phyloP scores from a whole-genome alignment of 2,329 filamentous ascomycete species.

The Colletotrichum truncatum region DNA sequence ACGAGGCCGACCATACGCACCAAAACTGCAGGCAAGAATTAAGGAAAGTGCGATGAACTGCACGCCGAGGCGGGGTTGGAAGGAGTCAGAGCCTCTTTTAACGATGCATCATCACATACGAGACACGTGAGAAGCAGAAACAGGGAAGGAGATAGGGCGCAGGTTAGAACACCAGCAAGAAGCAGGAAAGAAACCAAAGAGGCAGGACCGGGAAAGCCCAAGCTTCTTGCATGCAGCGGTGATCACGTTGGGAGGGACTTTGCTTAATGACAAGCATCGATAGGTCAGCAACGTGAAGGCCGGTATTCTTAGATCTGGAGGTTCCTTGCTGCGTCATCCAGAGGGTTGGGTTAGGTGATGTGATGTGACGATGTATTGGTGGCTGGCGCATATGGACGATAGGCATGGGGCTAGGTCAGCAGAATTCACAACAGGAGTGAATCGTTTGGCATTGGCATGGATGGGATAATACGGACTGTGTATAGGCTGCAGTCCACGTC shows the following conservation, averaged over 20 bases:
- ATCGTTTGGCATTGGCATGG: too few relatives aligned
- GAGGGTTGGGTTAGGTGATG: too few relatives aligned
- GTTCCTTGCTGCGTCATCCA: too few relatives aligned
- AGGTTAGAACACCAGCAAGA: too few relatives aligned
- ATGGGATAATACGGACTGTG: neutral
- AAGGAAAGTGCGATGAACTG: neutral
- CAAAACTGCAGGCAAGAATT: neutral
- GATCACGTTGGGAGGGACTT: slow-evolving; percentile 16
- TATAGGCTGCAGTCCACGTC: neutral
- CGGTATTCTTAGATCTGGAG: too few relatives aligned
- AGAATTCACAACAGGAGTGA: neutral
- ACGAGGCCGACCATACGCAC: slow-evolving; percentile 5
- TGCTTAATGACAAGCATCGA: slow-evolving; percentile 10
- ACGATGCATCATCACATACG: neutral
- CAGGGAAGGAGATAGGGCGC: neutral
- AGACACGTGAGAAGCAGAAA: neutral
- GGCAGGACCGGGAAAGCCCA: neutral
- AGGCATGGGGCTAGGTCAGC: too few relatives aligned
- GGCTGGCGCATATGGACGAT: too few relatives aligned
- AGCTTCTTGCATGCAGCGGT: slow-evolving; percentile 18
- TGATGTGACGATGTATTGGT: too few relatives aligned
- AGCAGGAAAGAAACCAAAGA: neutral
- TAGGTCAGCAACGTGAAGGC: too few relatives aligned
- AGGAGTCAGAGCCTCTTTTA: slow-evolving; percentile 8
- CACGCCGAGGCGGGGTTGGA: neutral